Percentiles rank a stretch among this genome's conserved stretches.
phyloP scores from a whole-genome alignment of 768 basidiomycete genomes.

The Termitomyces eurrhizus region DNA sequence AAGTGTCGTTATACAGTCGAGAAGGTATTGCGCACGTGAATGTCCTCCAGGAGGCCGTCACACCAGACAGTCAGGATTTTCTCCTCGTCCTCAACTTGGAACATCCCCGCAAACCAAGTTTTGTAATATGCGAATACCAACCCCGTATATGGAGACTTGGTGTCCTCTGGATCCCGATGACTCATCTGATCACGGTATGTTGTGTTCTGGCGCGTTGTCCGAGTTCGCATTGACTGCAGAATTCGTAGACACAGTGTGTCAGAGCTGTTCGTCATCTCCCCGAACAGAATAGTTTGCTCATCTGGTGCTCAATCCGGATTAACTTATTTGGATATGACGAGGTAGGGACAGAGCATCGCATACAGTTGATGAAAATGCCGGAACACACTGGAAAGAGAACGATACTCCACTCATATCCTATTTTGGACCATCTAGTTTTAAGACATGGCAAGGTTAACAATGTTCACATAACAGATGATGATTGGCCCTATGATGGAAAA shows the following conservation, averaged over 20 bases:
- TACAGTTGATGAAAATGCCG: background rate
- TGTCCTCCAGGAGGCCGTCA: background rate
- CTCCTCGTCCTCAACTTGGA: background rate
- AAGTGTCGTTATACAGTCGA: no score
- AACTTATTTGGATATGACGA: background rate
- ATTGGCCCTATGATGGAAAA: conserved; percentile 24
- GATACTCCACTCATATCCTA: background rate
- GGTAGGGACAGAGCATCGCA: background rate
- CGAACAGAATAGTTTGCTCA: conserved; percentile 45
- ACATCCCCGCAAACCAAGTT: background rate
- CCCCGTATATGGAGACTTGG: no score
- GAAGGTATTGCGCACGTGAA: background rate
- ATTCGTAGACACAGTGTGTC: conserved; percentile 41
- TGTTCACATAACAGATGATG: conserved; percentile 39
- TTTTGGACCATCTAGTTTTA: background rate
- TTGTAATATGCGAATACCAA: no score
- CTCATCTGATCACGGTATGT: no score
- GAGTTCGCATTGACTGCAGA: background rate
- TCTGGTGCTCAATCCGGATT: conserved; percentile 37
- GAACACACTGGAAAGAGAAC: background rate
- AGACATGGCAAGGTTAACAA: conserved; percentile 10
- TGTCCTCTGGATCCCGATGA: background rate
- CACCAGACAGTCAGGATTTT: background rate
- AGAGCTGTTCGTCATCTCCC: conserved; percentile 50
- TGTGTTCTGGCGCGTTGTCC: background rate